These are phyloP conservation scores for Penicillium sp. DNA, from an alignment of 2,329 filamentous ascomycete species.

Conservation along the genomic window DNA sequence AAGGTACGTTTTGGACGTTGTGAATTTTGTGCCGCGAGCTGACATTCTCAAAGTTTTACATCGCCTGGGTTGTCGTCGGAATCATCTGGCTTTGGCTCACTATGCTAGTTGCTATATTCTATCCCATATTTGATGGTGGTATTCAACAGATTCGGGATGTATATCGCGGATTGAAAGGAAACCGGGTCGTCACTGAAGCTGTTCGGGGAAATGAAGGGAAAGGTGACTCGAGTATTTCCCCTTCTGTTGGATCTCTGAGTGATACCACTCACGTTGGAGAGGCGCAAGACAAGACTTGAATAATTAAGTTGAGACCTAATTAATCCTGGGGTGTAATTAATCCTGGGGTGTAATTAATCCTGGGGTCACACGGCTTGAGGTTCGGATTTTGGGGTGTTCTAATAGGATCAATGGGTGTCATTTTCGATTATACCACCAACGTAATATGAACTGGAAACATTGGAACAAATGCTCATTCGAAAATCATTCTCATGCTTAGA, in stretches of 20 bases:
- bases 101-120: constrained; percentile 53
- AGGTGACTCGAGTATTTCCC: not conserved
- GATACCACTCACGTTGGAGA: not conserved
- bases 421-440: too few relatives aligned
- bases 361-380: too few relatives aligned
- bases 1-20: constrained; percentile 22
- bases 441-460: too few relatives aligned
- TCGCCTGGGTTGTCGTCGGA: constrained; percentile 53
- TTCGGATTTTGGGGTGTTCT: too few relatives aligned
- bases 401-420: too few relatives aligned
- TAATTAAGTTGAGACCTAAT: too few relatives aligned
- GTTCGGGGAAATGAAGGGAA: not conserved
- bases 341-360: too few relatives aligned
- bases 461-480: too few relatives aligned
- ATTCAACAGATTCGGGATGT: constrained; percentile 29
- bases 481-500: too few relatives aligned
- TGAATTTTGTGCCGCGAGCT: not conserved
- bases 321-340: too few relatives aligned
- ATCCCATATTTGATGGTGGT: constrained; percentile 53
- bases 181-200: not conserved
- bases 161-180: constrained; percentile 11
- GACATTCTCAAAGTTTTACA: constrained; percentile 43
- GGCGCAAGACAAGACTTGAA: not conserved
- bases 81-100: constrained; percentile 59
- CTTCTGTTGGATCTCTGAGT: constrained; percentile 1